phyloP scores from a whole-genome alignment of 768 basidiomycete genomes.

The Mycena alexandri region DNA sequence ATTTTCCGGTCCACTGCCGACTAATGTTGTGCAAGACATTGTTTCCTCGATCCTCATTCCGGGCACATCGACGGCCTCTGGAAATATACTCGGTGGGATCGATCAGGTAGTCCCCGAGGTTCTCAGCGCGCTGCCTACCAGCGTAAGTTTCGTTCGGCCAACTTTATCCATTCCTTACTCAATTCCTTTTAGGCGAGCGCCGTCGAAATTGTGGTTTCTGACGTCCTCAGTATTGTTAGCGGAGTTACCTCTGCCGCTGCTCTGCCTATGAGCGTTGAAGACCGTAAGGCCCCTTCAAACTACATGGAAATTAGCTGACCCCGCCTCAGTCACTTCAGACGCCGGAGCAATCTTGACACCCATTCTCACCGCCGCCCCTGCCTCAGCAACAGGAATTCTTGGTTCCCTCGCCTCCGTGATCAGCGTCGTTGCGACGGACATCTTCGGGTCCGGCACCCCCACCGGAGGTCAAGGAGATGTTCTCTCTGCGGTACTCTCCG shows the following conservation, averaged over 20 bases:
- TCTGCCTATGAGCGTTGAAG: not conserved
- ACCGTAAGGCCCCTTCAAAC: not conserved
- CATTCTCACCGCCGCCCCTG: conserved; percentile 1
- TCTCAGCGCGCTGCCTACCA: not conserved
- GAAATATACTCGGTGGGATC: not conserved
- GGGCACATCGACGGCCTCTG: not conserved
- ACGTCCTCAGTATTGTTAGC: not conserved
- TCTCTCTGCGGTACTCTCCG: not conserved
- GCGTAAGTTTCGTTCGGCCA: not conserved
- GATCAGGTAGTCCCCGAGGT: not conserved
- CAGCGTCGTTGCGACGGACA: not conserved
- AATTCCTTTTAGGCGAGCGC: not conserved
- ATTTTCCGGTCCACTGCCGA: too few relatives aligned
- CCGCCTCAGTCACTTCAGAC: not conserved
- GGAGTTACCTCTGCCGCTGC: not conserved
- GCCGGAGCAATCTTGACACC: not conserved
- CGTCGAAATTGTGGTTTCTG: not conserved
- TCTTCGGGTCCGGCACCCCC: too few relatives aligned
- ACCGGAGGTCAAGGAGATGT: too few relatives aligned
- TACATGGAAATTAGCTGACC: not conserved
- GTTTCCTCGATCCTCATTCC: not conserved
- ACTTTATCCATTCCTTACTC: not conserved
- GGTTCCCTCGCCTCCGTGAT: not conserved
- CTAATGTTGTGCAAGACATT: too few relatives aligned
- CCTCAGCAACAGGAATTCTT: not conserved